Evolutionary conservation across 805 yeast species (phyloP).

Genomic region (Metschnikowia vanudenii): DNA sequence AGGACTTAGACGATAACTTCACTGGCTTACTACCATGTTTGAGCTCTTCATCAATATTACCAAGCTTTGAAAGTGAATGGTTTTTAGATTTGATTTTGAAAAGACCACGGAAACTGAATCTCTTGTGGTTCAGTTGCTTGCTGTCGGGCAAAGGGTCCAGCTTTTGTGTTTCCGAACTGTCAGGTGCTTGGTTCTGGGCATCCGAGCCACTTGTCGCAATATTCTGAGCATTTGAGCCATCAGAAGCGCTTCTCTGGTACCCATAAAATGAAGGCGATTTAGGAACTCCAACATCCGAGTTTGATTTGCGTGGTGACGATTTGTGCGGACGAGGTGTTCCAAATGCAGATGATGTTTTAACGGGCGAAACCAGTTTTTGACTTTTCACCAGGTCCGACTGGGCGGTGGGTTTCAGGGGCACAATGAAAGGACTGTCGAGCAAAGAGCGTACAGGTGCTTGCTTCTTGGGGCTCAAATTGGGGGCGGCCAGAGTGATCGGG

Average conservation of each 20-base stretch:
- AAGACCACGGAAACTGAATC: conserved; percentile 39
- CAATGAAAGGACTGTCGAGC: conserved; percentile 12
- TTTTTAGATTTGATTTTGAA: conserved; percentile 38
- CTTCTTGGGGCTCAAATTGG: background rate
- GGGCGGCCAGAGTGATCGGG: background rate
- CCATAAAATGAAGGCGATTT: background rate
- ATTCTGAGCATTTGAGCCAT: background rate
- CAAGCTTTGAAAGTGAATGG: conserved; percentile 23
- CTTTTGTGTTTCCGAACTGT: background rate
- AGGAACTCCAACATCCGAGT: conserved; percentile 1
- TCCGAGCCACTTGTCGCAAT: background rate
- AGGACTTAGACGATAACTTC: conserved; percentile 27
- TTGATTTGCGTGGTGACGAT: conserved; percentile 1
- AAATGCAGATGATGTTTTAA: conserved; percentile 9
- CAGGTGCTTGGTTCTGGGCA: background rate
- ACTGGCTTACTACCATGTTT: conserved; percentile 14
- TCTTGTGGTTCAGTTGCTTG: conserved; percentile 23
- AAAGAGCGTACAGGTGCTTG: conserved; percentile 12
- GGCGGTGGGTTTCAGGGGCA: background rate
- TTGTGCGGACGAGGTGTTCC: conserved; percentile 9
- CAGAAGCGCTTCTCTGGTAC: conserved; percentile 1
- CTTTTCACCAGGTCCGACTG: background rate
- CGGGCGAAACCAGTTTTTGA: background rate
- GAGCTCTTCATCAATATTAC: conserved; percentile 12
- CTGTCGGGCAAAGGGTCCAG: background rate